Base-by-base conservation (phyloP, 768 basidiomycete genomes). In the Coprinellus micaceus region DNA sequence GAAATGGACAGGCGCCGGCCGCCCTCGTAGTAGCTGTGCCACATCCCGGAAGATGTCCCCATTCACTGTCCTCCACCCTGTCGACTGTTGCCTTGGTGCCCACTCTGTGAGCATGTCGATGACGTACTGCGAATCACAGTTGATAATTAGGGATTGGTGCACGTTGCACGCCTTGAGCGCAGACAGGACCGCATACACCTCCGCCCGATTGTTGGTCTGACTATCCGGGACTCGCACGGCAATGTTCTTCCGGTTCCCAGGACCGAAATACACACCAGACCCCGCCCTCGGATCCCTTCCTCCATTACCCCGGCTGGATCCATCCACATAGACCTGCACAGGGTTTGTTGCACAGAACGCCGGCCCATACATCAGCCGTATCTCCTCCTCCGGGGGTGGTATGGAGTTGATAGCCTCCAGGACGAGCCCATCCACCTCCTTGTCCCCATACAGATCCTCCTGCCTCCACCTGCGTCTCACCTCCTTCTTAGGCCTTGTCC, bases 41-140 rank as follows among this genome's bases (percentile, higher is more conserved):
- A 64, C 58, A 30, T 56, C 59, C 7, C 37, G 40, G 15, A 62
- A 50, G 0, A 64, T 19, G 29, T 64, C 60, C 1, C 58, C 60
- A 60, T 64, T 64, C 12, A 30, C 44, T 21, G 53, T 47, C 24
- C 51, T 56, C 62, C 62, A 61, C 11, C 60, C 62, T n/a, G 13
- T 21, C 33, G 0, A 48, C 33, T 17, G 54, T 58, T n/a, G n/a
- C n/a, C n/a, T 37, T 17, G 36, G 9, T 17, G 36, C 36, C 36
- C 36, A 37, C 9, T 9, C 17, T 17, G 36, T 37, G 9, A 37
- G 9, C 36, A 37, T 37, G 9, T 17, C 36, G 36, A 37, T 37
- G 36, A 37, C 36, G 17, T 37, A 37, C 36, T 37, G 9, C 36
- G 36, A 37, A 17, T 37, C 36, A 9, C 9, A 37, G 17, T 37